phyloP scores from a whole-genome alignment of 257 asterid genomes.

The Haberlea rhodopensis region DNA sequence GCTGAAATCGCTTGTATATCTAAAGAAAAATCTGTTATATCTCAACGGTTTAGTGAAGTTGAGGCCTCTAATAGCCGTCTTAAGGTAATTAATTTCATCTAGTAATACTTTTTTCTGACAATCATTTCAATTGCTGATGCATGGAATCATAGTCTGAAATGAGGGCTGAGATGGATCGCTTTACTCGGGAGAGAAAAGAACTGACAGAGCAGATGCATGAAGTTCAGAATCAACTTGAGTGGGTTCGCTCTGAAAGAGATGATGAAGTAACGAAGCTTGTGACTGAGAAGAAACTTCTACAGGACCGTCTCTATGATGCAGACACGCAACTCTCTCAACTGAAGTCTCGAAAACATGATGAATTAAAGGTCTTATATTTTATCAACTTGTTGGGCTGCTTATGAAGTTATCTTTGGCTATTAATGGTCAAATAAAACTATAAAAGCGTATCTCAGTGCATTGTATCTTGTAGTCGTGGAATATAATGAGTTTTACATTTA shows the following conservation, averaged over 20 bases:
- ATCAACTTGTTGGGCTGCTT: slow-evolving; percentile 6
- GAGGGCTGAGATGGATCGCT: slow-evolving; percentile 80
- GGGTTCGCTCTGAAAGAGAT: slow-evolving; percentile 92
- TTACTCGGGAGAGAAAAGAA: slow-evolving; percentile 85
- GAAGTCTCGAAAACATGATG: slow-evolving; percentile 86
- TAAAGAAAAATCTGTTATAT: slow-evolving; percentile 71
- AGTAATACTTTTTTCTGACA: slow-evolving; percentile 17
- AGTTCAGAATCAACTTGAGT: slow-evolving; percentile 84
- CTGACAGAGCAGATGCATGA: slow-evolving; percentile 79
- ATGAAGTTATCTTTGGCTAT: slow-evolving; percentile 15
- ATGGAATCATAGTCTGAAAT: slow-evolving; percentile 73
- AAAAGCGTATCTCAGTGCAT: background rate
- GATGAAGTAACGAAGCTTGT: slow-evolving; percentile 72
- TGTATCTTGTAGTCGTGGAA: background rate
- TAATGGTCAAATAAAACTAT: slow-evolving; percentile 2
- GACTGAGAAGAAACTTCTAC: slow-evolving; percentile 72
- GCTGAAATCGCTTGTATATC: slow-evolving; percentile 52
- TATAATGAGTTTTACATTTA: too few relatives aligned
- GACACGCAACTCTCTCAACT: slow-evolving; percentile 85
- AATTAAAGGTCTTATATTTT: slow-evolving; percentile 60
- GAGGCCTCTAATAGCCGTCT: slow-evolving; percentile 76
- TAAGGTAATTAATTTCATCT: slow-evolving; percentile 52
- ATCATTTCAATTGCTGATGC: slow-evolving; percentile 20
- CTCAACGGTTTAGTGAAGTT: slow-evolving; percentile 72
- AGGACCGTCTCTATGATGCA: slow-evolving; percentile 85